Conservation (phyloP, 495 filamentous ascomycete species). For the Neurospora sp. region DNA sequence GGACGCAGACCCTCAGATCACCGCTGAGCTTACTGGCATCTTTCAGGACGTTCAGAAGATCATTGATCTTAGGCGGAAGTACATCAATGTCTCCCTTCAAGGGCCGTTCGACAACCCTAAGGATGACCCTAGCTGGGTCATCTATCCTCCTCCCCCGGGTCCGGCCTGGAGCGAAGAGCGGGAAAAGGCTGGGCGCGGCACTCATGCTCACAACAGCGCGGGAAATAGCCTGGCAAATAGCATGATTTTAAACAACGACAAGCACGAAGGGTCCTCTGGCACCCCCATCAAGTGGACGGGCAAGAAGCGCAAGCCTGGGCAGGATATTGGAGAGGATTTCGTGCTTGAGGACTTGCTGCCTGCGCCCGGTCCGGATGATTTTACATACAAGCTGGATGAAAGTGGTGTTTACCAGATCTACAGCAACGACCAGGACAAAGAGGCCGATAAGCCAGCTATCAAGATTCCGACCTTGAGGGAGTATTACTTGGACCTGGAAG, state of each 20-base stretch:
- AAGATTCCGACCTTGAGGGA: conserved; percentile 80
- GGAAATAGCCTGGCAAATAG: conserved; percentile 48
- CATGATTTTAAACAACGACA: conserved; percentile 33
- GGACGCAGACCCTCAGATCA: conserved; percentile 57
- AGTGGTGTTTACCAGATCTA: conserved; percentile 89
- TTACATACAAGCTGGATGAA: conserved; percentile 66
- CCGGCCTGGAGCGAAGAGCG: conserved; percentile 77
- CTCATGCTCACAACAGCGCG: conserved; percentile 27
- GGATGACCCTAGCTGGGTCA: conserved; percentile 70
- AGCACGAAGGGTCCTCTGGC: conserved; percentile 8
- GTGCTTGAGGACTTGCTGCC: conserved; percentile 66
- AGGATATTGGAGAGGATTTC: conserved; percentile 73
- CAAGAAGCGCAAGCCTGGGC: conserved; percentile 72
- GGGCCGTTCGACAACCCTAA: conserved; percentile 72
- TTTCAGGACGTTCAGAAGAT: conserved; percentile 81
- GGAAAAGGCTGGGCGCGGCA: conserved; percentile 30
- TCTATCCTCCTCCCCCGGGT: conserved; percentile 85
- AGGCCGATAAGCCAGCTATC: conserved; percentile 56
- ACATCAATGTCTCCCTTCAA: conserved; percentile 80
- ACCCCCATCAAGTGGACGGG: conserved; percentile 17
- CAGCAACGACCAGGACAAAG: conserved; percentile 51
- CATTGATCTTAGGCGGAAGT: conserved; percentile 76
- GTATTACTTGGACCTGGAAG: conserved; percentile 91
- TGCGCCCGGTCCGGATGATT: conserved; percentile 56
- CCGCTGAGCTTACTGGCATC: conserved; percentile 70